Evolutionary conservation across 2,329 filamentous ascomycete species (phyloP), one percentile per base, ranked within the genome.

Genomic region (Aspergillus brasiliensis): DNA sequence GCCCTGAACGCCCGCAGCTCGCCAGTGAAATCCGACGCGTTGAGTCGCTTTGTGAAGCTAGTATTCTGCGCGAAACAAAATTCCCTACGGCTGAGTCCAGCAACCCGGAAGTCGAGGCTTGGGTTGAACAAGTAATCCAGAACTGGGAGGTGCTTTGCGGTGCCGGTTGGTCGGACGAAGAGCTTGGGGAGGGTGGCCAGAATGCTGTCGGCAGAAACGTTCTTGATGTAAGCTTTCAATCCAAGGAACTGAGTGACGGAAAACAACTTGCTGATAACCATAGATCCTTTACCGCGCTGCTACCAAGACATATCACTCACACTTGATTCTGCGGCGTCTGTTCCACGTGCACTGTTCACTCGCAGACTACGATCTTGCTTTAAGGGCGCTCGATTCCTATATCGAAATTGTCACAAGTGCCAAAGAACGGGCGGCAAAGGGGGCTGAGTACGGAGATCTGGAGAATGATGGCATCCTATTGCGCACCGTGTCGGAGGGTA

Each of bases 301-400:
- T 7, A 92, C 90, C 8, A 97, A 95, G 75, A 97, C 93, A 0
- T 99, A 95, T 71, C 95, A 99, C 76, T 99, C 95, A 1, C 96
- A 94, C 1, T 82, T 92, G 8, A 91, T 98, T 62, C 80, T 99
- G 28, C 85, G 94, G 59, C 86, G 93, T 69, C 82, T 99, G 0
- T 98, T 98, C 72, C 89, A 87, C 10, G 89, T 97, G 2, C 95
- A 99, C 74, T 82, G 94, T 17, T 86, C 92, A 2, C 82, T 97
- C 17, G 92, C 92, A 8, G 94, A 99, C 67, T 98, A 97, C 66
- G 91, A 97, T 58, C 81, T 98, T 51, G 93, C 93, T 1, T 88
- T 96, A 74, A 92, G 92, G 71, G 91, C 95, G 0, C 91, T 97
- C 63, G 90, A 96, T 73, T 93, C 93, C 0, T 99, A 98, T 74